phyloP scores from a whole-genome alignment of 352 stramenopile genomes.

The Globisporangium barbulae region DNA sequence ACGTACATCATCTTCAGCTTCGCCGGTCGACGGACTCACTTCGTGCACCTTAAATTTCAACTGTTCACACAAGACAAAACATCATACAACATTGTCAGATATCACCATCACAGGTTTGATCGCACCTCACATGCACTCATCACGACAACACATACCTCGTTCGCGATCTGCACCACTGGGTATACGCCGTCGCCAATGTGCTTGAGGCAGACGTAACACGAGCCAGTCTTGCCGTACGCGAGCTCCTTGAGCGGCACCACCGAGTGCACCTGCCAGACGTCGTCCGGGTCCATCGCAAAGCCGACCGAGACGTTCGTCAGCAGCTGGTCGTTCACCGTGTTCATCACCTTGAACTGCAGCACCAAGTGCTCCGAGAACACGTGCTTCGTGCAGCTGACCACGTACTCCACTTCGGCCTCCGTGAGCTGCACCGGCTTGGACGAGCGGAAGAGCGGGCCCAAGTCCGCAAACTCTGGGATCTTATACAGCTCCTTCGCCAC shows the following conservation, averaged over 20 bases:
- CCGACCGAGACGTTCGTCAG: constrained; percentile 94
- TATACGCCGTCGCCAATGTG: constrained; percentile 74
- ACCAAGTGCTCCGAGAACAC: constrained; percentile 97
- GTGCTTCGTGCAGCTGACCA: constrained; percentile 96
- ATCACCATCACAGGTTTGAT: background rate
- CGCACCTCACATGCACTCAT: background rate
- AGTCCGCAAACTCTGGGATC: constrained; percentile 93
- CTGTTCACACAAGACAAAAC: constrained; percentile 20
- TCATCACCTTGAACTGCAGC: constrained; percentile 96
- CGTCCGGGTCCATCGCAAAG: constrained; percentile 87
- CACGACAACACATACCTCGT: constrained; percentile 59
- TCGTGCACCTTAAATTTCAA: constrained; percentile 95
- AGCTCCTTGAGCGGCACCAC: constrained; percentile 87
- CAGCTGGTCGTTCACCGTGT: constrained; percentile 98
- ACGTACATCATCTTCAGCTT: constrained; percentile 74
- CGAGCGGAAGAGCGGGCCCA: constrained; percentile 94
- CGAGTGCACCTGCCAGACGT: constrained; percentile 91
- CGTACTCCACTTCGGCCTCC: constrained; percentile 98
- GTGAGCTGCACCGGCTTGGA: constrained; percentile 91
- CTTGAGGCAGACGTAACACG: constrained; percentile 93
- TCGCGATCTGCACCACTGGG: constrained; percentile 88
- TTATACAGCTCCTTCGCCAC: constrained; percentile 94
- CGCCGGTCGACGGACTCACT: constrained; percentile 93
- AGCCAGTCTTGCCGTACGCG: constrained; percentile 92
- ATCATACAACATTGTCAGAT: background rate